Percentiles rank a stretch among this genome's conserved stretches.
phyloP scores from a whole-genome alignment of 345 rosid genomes.

The Brassica nigra region DNA sequence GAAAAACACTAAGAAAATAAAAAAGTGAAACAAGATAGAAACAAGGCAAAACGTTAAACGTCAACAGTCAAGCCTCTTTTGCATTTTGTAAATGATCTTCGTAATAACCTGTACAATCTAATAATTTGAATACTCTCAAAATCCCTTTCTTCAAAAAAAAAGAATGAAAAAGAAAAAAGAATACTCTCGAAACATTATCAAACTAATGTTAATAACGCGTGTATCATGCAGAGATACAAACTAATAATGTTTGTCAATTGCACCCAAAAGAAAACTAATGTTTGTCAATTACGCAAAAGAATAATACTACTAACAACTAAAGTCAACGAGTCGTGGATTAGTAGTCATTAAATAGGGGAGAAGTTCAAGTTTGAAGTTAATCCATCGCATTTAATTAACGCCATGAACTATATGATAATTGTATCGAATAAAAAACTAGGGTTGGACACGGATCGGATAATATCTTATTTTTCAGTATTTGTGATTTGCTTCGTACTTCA shows the following conservation, averaged over 20 bases:
- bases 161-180: no score
- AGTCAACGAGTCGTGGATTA: constrained; percentile 5
- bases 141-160: no score
- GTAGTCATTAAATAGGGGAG: not conserved
- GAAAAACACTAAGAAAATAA: not conserved
- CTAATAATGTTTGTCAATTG: not conserved
- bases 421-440: not conserved
- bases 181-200: not conserved
- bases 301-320: not conserved
- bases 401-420: constrained; percentile 2
- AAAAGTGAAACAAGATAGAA: not conserved
- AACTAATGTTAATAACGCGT: constrained; percentile 12
- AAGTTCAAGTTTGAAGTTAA: constrained; percentile 22
- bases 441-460: no score
- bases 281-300: not conserved
- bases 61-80: constrained; percentile 1
- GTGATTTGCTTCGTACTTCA: no score
- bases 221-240: constrained; percentile 24
- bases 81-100: not conserved
- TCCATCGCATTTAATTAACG: constrained; percentile 10
- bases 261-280: not conserved
- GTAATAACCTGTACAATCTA: not conserved
- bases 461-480: no score
- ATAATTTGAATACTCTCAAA: not conserved
- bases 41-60: constrained; percentile 17